Base-by-base conservation (phyloP, 129 eudicot genomes). In the Escallonia herrerae region DNA sequence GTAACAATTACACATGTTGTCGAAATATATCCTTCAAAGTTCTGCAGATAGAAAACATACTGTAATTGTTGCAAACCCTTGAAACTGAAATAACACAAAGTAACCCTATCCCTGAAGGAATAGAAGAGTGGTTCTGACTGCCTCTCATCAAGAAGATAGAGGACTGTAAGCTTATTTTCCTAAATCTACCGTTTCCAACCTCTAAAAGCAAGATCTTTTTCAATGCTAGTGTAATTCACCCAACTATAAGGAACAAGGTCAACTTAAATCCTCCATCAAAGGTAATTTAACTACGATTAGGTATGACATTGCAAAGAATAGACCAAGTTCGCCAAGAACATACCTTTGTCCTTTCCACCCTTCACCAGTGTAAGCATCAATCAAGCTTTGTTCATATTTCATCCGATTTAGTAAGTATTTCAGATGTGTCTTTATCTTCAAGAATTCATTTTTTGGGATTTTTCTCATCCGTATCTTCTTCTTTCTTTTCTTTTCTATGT, bases 341-440 rank as follows among this genome's bases (percentile, higher is more conserved):
- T 64, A 91, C 98, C 98, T 91, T 76, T 88, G 98, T 43, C 96
- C 91, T 69, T 80, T 91, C 98, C 98, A 91, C 60, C 98, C 98
- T 69, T 91, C 98, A 42, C 95, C 90, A 65, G 82, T 81, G 70
- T 91, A 91, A 58, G 98, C 98, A 64, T 91, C 96, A 59, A 91
- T 86, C 59, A 87, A 83, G 70, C 68, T 88, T 63, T 85, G 90
- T 71, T 87, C 96, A 72, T 85, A 87, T 42, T 33, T 66, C 70
- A 85, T 85, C 75, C 91, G 78, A 56, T 76, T 66, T 45, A 91
- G 72, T 39, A 87, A 63, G 73, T 91, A 91, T 75, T 83, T 85
- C 56, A 88, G 76, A 72, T 83, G 95, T 58, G 56, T 62, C 72
- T 67, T 83, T 50, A 80, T 87, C 76, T 80, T 85, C 48, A 82